Evolutionary conservation across 2,329 filamentous ascomycete genomes (phyloP).

Genomic region (Gaeumannomyces sp.): DNA sequence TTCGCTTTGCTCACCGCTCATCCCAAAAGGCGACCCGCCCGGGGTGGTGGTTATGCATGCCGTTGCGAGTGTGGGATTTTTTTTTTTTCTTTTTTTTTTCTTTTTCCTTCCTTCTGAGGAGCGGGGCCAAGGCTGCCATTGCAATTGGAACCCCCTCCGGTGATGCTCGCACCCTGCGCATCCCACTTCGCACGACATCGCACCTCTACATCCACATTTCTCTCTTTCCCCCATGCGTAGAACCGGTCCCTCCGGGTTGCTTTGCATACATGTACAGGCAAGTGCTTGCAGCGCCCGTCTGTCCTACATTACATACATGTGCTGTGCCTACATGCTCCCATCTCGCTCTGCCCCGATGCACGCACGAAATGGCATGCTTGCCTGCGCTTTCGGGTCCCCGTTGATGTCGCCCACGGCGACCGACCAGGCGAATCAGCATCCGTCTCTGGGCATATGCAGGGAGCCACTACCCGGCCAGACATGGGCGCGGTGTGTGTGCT

Average conservation of each 20-base stretch:
- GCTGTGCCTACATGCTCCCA: too few relatives aligned
- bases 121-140: background rate
- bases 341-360: background rate
- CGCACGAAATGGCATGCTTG: background rate
- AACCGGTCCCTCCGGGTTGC: background rate
- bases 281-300: background rate
- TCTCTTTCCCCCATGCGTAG: background rate
- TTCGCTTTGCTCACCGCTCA: constrained; percentile 1
- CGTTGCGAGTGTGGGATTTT: too few relatives aligned
- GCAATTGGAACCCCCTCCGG: background rate
- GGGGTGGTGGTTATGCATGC: background rate
- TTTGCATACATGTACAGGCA: background rate
- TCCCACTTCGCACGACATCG: background rate
- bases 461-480: background rate
- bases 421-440: too few relatives aligned
- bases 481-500: background rate
- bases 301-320: background rate
- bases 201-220: background rate
- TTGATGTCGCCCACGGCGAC: background rate
- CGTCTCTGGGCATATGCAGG: background rate
- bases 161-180: background rate
- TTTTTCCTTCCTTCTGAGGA: too few relatives aligned
- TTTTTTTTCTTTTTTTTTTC: too few relatives aligned
- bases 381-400: background rate
- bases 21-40: background rate